These are phyloP conservation scores for Schrenkiella parvula DNA, from an alignment of 345 rosid species.

Conservation along the genomic window DNA sequence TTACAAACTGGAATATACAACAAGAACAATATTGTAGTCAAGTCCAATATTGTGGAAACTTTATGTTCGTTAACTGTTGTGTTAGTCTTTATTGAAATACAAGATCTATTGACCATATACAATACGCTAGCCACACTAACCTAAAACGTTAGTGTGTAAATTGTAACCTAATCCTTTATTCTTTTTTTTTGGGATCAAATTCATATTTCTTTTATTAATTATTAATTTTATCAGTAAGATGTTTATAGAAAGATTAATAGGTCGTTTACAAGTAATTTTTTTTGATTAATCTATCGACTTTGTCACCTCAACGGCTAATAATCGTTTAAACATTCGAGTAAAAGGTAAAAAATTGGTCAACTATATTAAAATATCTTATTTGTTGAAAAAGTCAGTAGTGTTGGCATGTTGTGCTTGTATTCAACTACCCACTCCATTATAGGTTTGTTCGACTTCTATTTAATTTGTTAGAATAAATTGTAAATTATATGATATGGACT, in stretches of 20 bases:
- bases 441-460: neutral
- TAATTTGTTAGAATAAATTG: neutral
- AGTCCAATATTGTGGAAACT: neutral
- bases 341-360: neutral
- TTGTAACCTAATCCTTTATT: neutral
- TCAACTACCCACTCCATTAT: conserved; percentile 3
- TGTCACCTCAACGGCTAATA: neutral
- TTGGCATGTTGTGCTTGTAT: neutral
- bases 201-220: neutral
- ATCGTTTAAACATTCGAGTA: neutral
- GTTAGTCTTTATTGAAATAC: no score
- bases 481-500: neutral
- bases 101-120: neutral
- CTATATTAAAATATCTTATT: neutral
- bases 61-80: neutral
- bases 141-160: neutral
- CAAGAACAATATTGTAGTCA: neutral
- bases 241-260: neutral
- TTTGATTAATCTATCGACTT: neutral
- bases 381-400: neutral
- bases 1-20: neutral
- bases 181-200: no score
- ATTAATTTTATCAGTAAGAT: neutral
- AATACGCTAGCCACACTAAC: neutral
- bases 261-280: no score